Evolutionary conservation across 352 stramenopile genomes (phyloP).

Genomic region (Blastocystis hominis): DNA sequence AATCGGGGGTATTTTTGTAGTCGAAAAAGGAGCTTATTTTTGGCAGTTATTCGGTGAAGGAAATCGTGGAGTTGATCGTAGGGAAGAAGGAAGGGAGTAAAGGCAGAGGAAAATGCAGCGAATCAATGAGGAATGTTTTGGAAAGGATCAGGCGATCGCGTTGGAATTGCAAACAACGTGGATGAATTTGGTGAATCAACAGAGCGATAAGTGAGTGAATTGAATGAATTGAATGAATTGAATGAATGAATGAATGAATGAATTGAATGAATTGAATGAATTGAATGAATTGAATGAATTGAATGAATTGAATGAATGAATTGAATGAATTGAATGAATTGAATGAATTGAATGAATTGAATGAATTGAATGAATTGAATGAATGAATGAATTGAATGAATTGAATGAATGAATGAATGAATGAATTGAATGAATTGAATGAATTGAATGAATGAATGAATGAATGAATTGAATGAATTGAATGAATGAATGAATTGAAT

Average conservation of each 20-base stretch:
- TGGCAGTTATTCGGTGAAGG: background rate
- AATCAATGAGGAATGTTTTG: background rate
- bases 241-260: background rate
- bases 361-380: too few species aligned
- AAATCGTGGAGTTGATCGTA: background rate
- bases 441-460: too few species aligned
- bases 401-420: too few species aligned
- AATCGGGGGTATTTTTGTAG: background rate
- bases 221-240: background rate
- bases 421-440: too few species aligned
- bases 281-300: too few species aligned
- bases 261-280: background rate
- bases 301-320: too few species aligned
- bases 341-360: too few species aligned
- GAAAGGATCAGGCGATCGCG: background rate
- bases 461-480: too few species aligned
- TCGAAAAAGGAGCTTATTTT: background rate
- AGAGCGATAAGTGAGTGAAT: background rate
- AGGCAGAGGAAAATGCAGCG: background rate
- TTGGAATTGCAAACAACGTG: background rate
- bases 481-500: too few species aligned
- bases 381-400: too few species aligned
- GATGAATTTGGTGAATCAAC: background rate
- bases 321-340: too few species aligned
- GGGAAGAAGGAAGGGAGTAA: background rate